Evolutionary conservation across 2,329 filamentous ascomycete species (phyloP).

Genomic region (Teratosphaeria zuluensis): DNA sequence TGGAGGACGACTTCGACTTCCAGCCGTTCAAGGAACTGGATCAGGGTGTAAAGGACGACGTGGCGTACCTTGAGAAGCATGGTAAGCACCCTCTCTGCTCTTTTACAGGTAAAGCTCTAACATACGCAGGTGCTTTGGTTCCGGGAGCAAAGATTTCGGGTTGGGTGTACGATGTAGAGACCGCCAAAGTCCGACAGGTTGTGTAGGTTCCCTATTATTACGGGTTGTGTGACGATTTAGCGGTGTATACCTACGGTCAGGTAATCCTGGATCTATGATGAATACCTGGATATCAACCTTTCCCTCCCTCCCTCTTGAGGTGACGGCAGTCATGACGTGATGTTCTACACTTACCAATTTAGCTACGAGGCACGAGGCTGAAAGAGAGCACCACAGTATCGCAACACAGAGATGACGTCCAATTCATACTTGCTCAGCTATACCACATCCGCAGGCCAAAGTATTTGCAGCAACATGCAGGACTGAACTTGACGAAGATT

Average conservation of each 20-base stretch:
- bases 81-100: conserved; percentile 10
- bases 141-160: conserved; percentile 51
- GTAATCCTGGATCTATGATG: background rate
- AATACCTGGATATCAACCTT: background rate
- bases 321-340: background rate
- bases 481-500: background rate
- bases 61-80: conserved; percentile 51
- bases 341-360: background rate
- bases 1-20: conserved; percentile 40
- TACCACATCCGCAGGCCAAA: background rate
- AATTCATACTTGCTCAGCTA: background rate
- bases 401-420: too few relatives aligned
- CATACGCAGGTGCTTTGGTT: conserved; percentile 41
- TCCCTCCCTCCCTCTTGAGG: background rate
- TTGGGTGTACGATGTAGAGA: conserved; percentile 72
- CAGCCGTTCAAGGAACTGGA: conserved; percentile 56
- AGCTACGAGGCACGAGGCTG: too few relatives aligned
- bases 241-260: background rate
- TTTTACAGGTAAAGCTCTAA: background rate
- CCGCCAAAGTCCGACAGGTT: conserved; percentile 46
- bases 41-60: conserved; percentile 55
- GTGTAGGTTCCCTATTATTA: background rate
- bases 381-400: too few relatives aligned
- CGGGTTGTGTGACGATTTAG: background rate
- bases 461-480: background rate